These are phyloP conservation scores for Zasmidium cellare DNA, from an alignment of 2,329 filamentous ascomycete genomes.

Conservation along the genomic window DNA sequence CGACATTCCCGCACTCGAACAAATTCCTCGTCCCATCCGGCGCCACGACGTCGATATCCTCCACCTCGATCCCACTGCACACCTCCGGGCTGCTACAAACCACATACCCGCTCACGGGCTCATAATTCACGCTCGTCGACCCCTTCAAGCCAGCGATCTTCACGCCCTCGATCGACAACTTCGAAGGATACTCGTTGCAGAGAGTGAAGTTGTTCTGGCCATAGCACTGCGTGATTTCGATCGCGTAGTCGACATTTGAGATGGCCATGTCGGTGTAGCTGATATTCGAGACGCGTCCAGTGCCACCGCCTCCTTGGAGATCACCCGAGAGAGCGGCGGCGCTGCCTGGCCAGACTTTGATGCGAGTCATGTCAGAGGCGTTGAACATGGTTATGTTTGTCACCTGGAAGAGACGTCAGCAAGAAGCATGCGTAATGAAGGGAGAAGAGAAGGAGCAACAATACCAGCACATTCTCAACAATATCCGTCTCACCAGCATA, in stretches of 20 bases:
- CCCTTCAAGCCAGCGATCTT: constrained; percentile 45
- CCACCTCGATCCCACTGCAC: constrained; percentile 49
- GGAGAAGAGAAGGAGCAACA: no score
- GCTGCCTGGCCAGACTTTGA: constrained; percentile 71
- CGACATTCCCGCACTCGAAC: constrained; percentile 34
- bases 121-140: constrained; percentile 49
- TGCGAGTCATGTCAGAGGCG: constrained; percentile 63
- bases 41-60: constrained; percentile 28
- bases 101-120: constrained; percentile 44
- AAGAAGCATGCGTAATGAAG: constrained; percentile 36
- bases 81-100: constrained; percentile 48
- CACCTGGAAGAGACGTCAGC: constrained; percentile 46
- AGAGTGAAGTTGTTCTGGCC: constrained; percentile 62
- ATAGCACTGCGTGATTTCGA: constrained; percentile 67
- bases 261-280: constrained; percentile 65
- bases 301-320: constrained; percentile 65
- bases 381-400: constrained; percentile 42
- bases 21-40: constrained; percentile 28
- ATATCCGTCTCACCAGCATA: constrained; percentile 65
- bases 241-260: constrained; percentile 64
- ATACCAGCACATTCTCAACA: constrained; percentile 66
- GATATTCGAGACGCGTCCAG: constrained; percentile 63
- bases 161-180: constrained; percentile 57
- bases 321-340: constrained; percentile 58
- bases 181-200: constrained; percentile 60